phyloP scores from a whole-genome alignment of 495 filamentous ascomycete species.

The Opeltia flavorubescens region DNA sequence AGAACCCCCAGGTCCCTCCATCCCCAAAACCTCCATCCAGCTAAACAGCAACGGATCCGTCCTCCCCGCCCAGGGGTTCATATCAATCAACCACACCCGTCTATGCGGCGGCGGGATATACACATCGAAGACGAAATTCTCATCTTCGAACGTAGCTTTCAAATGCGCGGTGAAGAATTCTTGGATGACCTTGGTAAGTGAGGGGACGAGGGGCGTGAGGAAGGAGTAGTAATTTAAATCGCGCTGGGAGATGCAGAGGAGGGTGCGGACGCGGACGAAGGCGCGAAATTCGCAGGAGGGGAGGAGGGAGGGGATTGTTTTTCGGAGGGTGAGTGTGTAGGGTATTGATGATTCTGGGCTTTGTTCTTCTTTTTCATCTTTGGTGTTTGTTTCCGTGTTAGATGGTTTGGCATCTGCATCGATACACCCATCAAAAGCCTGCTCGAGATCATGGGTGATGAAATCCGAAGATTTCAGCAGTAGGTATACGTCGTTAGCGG shows the following conservation, averaged over 20 bases:
- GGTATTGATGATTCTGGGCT: slow-evolving; percentile 26
- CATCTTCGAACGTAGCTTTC: slow-evolving; percentile 65
- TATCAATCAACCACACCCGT: slow-evolving; percentile 74
- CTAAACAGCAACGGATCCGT: slow-evolving; percentile 84
- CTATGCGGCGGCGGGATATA: slow-evolving; percentile 72
- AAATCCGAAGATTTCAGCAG: slow-evolving; percentile 88
- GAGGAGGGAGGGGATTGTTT: slow-evolving; percentile 68
- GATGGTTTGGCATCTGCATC: slow-evolving; percentile 10
- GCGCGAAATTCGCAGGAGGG: slow-evolving; percentile 87
- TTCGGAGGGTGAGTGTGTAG: slow-evolving; percentile 64
- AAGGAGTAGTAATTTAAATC: slow-evolving; percentile 87
- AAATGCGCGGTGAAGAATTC: slow-evolving; percentile 62
- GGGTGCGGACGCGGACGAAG: slow-evolving; percentile 65
- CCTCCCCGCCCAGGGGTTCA: slow-evolving; percentile 86
- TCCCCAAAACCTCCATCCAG: slow-evolving; percentile 73
- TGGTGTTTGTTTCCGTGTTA: background rate
- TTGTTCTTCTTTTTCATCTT: slow-evolving; percentile 13
- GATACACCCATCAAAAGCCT: slow-evolving; percentile 73
- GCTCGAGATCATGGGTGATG: slow-evolving; percentile 83
- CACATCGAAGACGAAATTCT: slow-evolving; percentile 74
- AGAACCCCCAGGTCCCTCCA: slow-evolving; percentile 50
- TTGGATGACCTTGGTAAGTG: slow-evolving; percentile 36
- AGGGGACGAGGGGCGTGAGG: slow-evolving; percentile 45
- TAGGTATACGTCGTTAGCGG: slow-evolving; percentile 81
- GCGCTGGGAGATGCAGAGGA: slow-evolving; percentile 77